Evolutionary conservation across 139 green algal genomes (phyloP).

Genomic region (Penium margaritaceum): DNA sequence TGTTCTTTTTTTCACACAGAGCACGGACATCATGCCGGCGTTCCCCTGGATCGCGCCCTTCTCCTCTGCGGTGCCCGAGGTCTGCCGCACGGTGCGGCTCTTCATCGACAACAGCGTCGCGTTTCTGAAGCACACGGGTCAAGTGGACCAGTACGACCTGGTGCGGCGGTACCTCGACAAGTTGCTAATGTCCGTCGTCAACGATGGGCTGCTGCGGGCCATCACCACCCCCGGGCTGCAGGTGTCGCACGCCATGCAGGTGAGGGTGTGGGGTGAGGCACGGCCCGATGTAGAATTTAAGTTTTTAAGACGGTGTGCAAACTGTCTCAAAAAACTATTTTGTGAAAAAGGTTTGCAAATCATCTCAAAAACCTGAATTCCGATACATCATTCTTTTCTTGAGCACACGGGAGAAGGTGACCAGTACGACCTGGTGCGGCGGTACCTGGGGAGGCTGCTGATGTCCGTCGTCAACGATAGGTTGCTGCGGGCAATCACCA

Average conservation of each 20-base stretch:
- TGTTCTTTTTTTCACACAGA: too few relatives aligned
- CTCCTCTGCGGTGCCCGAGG: conserved; percentile 33
- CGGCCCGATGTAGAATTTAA: too few relatives aligned
- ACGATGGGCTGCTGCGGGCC: conserved; percentile 31
- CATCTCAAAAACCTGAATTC: neutral
- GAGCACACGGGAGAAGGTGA: conserved; percentile 27
- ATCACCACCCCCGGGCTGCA: conserved; percentile 31
- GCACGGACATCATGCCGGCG: conserved; percentile 38
- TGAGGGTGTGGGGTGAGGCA: too few relatives aligned
- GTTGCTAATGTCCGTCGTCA: conserved; percentile 30
- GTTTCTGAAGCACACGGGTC: conserved; percentile 4
- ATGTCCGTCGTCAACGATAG: conserved; percentile 34
- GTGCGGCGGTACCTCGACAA: conserved; percentile 34
- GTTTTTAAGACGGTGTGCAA: too few relatives aligned
- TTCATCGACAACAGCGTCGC: conserved; percentile 33
- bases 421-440: conserved; percentile 30
- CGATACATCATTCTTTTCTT: conserved; percentile 27
- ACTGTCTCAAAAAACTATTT: too few relatives aligned
- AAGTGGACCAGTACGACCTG: conserved; percentile 41
- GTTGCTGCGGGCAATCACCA: conserved; percentile 34
- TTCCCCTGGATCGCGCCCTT: conserved; percentile 43
- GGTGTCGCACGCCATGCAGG: conserved; percentile 41
- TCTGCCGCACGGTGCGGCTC: conserved; percentile 36
- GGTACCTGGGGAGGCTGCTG: conserved; percentile 37
- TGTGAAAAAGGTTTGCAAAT: too few relatives aligned